phyloP scores from a whole-genome alignment of 257 asterid genomes.

The Penstemon davidsonii region DNA sequence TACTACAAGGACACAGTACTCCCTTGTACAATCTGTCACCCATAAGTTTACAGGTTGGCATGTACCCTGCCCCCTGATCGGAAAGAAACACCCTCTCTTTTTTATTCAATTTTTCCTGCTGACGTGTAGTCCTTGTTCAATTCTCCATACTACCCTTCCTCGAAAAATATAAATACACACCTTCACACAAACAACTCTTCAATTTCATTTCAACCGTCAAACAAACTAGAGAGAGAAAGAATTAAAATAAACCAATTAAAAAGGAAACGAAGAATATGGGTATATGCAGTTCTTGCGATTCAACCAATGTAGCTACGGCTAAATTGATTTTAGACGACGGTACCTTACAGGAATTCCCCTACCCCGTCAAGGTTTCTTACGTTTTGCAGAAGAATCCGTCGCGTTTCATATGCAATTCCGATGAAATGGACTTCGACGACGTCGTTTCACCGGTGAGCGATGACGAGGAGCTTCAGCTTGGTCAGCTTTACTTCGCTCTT shows the following conservation, averaged over 20 bases:
- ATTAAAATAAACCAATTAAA: background rate
- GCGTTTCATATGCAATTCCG: slow-evolving; percentile 81
- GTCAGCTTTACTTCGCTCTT: slow-evolving; percentile 83
- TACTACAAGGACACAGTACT: slow-evolving; percentile 19
- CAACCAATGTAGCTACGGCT: slow-evolving; percentile 67
- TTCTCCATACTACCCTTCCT: slow-evolving; percentile 45
- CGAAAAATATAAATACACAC: slow-evolving; percentile 11
- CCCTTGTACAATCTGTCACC: slow-evolving; percentile 59
- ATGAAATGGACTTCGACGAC: slow-evolving; percentile 85
- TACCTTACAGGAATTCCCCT: slow-evolving; percentile 68
- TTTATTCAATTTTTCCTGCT: slow-evolving; percentile 4
- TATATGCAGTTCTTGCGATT: slow-evolving; percentile 80
- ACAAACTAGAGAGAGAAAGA: background rate
- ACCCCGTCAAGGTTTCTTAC: slow-evolving; percentile 76
- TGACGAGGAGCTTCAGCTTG: slow-evolving; percentile 78
- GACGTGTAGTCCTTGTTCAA: slow-evolving; percentile 56
- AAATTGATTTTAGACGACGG: slow-evolving; percentile 80
- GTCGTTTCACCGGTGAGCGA: slow-evolving; percentile 63
- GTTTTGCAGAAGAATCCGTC: slow-evolving; percentile 66
- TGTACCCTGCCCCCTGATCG: slow-evolving; percentile 31
- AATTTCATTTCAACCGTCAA: background rate
- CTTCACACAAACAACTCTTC: background rate
- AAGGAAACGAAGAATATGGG: slow-evolving; percentile 46
- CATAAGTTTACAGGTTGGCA: slow-evolving; percentile 68
- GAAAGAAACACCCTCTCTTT: background rate